These are phyloP conservation scores for Monosporascus sp. DNA, from an alignment of 2,329 filamentous ascomycete genomes.

Conservation along the genomic window DNA sequence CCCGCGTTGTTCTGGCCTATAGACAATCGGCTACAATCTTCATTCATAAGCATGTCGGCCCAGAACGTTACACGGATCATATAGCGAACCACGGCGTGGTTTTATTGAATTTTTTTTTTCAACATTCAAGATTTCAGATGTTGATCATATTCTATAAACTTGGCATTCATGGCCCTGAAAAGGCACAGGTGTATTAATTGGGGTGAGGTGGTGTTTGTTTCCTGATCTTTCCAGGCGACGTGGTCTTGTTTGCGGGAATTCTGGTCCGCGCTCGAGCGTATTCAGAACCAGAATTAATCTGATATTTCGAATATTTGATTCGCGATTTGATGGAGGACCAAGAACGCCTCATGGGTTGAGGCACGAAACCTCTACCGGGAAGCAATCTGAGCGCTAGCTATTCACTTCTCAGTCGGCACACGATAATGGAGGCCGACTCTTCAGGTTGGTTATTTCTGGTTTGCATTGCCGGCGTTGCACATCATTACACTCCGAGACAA, in stretches of 20 bases:
- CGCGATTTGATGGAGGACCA: neutral
- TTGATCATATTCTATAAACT: neutral
- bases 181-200: no score
- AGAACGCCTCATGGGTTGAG: neutral
- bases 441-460: neutral
- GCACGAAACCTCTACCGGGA: neutral
- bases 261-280: neutral
- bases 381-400: no score
- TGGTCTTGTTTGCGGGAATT: neutral
- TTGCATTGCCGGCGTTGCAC: neutral
- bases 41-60: neutral
- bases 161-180: no score
- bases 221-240: neutral
- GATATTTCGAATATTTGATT: no score
- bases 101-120: neutral
- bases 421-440: neutral
- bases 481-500: neutral
- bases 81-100: neutral
- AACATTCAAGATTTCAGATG: neutral
- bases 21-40: neutral
- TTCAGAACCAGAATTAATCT: no score
- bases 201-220: neutral
- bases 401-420: no score
- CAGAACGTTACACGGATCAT: neutral
- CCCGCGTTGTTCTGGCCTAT: no score